Evolutionary conservation across 2,329 filamentous ascomycete species (phyloP).

Genomic region (Stenocarpella maydis): DNA sequence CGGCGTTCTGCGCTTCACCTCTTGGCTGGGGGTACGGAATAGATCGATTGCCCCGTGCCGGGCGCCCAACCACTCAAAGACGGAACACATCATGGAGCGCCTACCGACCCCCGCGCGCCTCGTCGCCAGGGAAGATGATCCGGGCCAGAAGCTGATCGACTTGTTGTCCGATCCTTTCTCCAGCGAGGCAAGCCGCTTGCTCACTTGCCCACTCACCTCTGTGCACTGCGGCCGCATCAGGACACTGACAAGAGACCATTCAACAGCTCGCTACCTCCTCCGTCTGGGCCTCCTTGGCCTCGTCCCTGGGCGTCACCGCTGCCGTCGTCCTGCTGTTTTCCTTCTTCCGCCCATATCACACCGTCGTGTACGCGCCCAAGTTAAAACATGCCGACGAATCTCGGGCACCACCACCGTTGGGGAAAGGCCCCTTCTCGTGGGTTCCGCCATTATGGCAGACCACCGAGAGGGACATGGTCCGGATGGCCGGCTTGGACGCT

Average conservation of each 20-base stretch:
- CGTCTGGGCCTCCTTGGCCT: conserved; percentile 80
- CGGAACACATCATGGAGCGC: conserved; percentile 33
- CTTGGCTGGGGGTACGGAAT: conserved; percentile 8
- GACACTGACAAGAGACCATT: conserved; percentile 26
- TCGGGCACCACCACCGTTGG: conserved; percentile 86
- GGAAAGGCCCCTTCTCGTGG: conserved; percentile 90
- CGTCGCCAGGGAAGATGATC: conserved; percentile 40
- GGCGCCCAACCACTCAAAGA: conserved; percentile 6
- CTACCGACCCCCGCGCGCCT: conserved; percentile 1
- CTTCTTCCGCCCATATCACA: conserved; percentile 88
- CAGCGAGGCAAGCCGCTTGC: conserved; percentile 49
- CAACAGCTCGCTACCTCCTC: conserved; percentile 61
- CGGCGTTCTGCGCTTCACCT: neutral
- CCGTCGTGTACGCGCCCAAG: conserved; percentile 92
- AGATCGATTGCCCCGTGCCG: conserved; percentile 22
- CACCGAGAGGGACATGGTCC: conserved; percentile 78
- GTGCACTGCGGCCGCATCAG: conserved; percentile 14
- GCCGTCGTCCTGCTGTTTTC: conserved; percentile 85
- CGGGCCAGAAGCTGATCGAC: conserved; percentile 54
- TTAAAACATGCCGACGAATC: conserved; percentile 91
- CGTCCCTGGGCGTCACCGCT: conserved; percentile 78
- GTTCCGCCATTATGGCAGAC: conserved; percentile 79
- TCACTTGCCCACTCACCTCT: conserved; percentile 29
- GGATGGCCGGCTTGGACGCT: conserved; percentile 90
- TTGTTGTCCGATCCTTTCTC: conserved; percentile 61